Conservation (phyloP, 805 yeast genomes). For the Kazachstania kunashirensis region DNA sequence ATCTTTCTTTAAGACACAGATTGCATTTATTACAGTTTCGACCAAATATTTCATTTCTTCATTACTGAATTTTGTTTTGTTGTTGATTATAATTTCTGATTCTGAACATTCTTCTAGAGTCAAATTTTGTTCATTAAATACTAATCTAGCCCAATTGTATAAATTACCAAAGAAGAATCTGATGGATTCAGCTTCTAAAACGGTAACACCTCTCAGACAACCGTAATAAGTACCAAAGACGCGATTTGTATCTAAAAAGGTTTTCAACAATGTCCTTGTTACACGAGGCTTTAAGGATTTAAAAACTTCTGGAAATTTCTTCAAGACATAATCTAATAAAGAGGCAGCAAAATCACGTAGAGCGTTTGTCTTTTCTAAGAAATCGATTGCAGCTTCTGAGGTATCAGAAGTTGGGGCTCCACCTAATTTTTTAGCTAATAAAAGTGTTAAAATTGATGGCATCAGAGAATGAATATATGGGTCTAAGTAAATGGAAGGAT, state of each 20-base stretch:
- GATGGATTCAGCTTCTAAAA: constrained; percentile 79
- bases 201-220: constrained; percentile 72
- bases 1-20: constrained; percentile 37
- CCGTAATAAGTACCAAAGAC: constrained; percentile 91
- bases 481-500: constrained; percentile 78
- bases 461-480: constrained; percentile 93
- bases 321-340: constrained; percentile 66
- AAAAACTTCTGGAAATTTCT: constrained; percentile 73
- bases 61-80: constrained; percentile 27
- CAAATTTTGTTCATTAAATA: constrained; percentile 33
- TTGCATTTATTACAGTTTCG: constrained; percentile 44
- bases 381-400: constrained; percentile 21
- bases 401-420: constrained; percentile 27
- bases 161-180: constrained; percentile 79
- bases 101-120: constrained; percentile 13
- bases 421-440: constrained; percentile 86
- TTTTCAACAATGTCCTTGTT: constrained; percentile 83
- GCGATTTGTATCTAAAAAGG: constrained; percentile 74
- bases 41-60: constrained; percentile 42
- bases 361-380: constrained; percentile 38
- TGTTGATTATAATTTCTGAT: constrained; percentile 5
- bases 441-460: constrained; percentile 89
- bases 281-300: constrained; percentile 87
- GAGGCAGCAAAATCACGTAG: constrained; percentile 86
- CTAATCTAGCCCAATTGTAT: constrained; percentile 64